phyloP scores from a whole-genome alignment of 2,329 filamentous ascomycete genomes.

The Xylariomycetidae sp. region DNA sequence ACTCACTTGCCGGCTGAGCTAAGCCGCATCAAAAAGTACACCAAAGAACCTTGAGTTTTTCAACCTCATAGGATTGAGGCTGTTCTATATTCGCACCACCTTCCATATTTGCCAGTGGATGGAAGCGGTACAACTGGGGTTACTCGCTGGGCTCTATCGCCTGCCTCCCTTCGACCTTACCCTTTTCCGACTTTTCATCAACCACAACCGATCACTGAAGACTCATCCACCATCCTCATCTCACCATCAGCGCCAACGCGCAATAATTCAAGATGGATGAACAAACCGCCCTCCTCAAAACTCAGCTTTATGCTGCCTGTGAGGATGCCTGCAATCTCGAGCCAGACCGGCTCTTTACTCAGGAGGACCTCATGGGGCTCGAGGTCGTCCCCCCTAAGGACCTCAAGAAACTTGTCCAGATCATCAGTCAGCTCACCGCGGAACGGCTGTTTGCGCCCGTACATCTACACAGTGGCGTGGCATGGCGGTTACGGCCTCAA shows the following conservation, averaged over 20 bases:
- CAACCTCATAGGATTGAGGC: no score
- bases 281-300: slow-evolving; percentile 38
- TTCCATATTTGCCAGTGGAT: slow-evolving; percentile 7
- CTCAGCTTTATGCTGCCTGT: slow-evolving; percentile 51
- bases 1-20: no score
- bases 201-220: no score
- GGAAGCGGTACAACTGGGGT: slow-evolving; percentile 11
- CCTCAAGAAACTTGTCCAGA: slow-evolving; percentile 45
- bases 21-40: no score
- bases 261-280: slow-evolving; percentile 21
- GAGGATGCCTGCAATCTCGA: slow-evolving; percentile 38
- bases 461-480: slow-evolving; percentile 35
- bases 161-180: slow-evolving; percentile 15
- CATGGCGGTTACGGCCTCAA: slow-evolving; percentile 53
- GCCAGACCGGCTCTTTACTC: slow-evolving; percentile 45
- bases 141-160: slow-evolving; percentile 15
- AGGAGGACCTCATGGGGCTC: slow-evolving; percentile 52
- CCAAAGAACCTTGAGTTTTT: no score
- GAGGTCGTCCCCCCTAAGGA: slow-evolving; percentile 53
- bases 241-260: no score
- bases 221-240: no score
- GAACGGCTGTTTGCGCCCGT: slow-evolving; percentile 54
- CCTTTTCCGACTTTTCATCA: slow-evolving; percentile 14
- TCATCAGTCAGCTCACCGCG: slow-evolving; percentile 52
- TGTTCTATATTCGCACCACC: no score